Conservation (phyloP, 2,329 filamentous ascomycete genomes). For the Sclerotinia sclerotiorum region DNA sequence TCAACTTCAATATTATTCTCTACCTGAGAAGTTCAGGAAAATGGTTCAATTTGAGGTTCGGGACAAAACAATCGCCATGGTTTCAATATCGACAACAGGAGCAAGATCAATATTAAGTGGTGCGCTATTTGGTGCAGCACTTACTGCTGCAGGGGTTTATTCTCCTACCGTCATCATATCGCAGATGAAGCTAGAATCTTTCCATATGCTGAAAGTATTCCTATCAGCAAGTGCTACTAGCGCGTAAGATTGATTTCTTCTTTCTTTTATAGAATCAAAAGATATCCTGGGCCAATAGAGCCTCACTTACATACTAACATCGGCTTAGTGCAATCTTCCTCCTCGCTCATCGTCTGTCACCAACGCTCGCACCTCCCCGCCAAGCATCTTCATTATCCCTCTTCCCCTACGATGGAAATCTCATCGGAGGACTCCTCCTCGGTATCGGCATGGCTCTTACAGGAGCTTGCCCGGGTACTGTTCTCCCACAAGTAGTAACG, state of each 20-base stretch:
- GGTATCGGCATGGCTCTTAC: conserved; percentile 67
- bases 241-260: conserved; percentile 49
- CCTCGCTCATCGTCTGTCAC: conserved; percentile 30
- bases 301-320: neutral
- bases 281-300: neutral
- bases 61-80: conserved; percentile 11
- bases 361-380: conserved; percentile 14
- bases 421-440: conserved; percentile 61
- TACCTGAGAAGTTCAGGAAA: neutral
- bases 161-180: conserved; percentile 58
- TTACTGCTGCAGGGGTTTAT: conserved; percentile 60
- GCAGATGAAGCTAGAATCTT: conserved; percentile 61
- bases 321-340: conserved; percentile 43
- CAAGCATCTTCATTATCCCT: conserved; percentile 40
- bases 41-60: neutral
- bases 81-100: conserved; percentile 14
- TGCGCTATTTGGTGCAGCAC: conserved; percentile 60
- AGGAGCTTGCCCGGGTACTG: conserved; percentile 64
- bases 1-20: neutral
- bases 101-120: conserved; percentile 42
- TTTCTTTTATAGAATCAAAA: neutral
- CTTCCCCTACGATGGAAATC: conserved; percentile 62
- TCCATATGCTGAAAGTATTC: conserved; percentile 66
- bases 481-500: conserved; percentile 59
- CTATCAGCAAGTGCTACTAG: conserved; percentile 61